phyloP scores from a whole-genome alignment of 2,329 filamentous ascomycete genomes.

The Xylariaceae sp. region DNA sequence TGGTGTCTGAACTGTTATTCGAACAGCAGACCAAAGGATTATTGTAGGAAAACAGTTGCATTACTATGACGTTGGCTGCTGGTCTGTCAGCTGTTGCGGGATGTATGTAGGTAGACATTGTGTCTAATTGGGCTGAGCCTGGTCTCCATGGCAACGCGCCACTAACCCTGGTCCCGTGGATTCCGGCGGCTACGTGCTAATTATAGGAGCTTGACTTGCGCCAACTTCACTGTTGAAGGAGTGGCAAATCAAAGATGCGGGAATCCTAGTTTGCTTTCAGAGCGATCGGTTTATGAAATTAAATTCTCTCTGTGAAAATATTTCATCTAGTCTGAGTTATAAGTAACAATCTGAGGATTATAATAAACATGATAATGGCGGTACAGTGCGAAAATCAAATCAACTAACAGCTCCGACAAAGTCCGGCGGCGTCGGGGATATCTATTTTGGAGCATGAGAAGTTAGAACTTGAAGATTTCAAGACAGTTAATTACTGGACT shows the following conservation, averaged over 20 bases:
- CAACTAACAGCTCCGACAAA: neutral
- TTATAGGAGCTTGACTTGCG: too few species aligned
- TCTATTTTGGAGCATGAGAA: too few species aligned
- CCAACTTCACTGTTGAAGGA: too few species aligned
- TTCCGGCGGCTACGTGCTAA: slow-evolving; percentile 23
- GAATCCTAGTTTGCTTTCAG: too few species aligned
- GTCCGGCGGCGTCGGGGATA: neutral
- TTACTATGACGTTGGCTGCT: slow-evolving; percentile 8
- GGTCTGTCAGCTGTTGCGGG: neutral
- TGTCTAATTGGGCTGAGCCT: slow-evolving; percentile 16
- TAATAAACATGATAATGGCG: too few species aligned
- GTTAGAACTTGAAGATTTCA: neutral
- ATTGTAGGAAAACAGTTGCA: slow-evolving; percentile 2
- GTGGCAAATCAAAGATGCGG: too few species aligned
- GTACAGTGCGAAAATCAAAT: slow-evolving; percentile 5
- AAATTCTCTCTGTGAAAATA: too few species aligned
- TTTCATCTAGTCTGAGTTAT: too few species aligned
- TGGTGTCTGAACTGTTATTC: slow-evolving; percentile 19
- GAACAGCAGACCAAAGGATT: slow-evolving; percentile 11
- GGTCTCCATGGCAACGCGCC: slow-evolving; percentile 39
- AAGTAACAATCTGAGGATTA: too few species aligned
- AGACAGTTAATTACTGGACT: neutral
- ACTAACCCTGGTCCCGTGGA: slow-evolving; percentile 13
- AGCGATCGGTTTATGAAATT: too few species aligned
- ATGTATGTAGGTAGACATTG: slow-evolving; percentile 15